Base-by-base conservation (phyloP, 306 rosid genomes). In the Prunus davidiana region DNA sequence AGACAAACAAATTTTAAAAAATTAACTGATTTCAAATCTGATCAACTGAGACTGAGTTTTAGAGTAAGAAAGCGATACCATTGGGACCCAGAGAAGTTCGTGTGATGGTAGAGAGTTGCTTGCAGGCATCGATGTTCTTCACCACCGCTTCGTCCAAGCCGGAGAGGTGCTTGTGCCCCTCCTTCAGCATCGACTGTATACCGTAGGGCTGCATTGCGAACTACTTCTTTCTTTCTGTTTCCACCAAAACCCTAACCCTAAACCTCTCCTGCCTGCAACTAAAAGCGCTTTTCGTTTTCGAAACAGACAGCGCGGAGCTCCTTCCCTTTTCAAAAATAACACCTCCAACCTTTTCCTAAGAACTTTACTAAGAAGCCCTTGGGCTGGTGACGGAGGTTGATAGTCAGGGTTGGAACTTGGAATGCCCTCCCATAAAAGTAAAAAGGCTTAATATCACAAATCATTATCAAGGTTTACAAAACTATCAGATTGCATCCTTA, bases 91-190 rank as follows among this genome's bases (percentile, higher is more conserved):
- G 92, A 57, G 99, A 95, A 43, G 99, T 95, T 47, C 99, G 89
- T 11, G 97, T 92, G 80, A 95, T 95, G 46, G 87, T 76, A 66
- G 99, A 95, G 16, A 95, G 97, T 73, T 95, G 97, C 64, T 89
- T 95, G 97, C 97, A 91, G 74, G 99, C 99, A 1, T 95, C 97
- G 72, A 92, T 92, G 91, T 95, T 95, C 84, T 95, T 92, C 81
- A 90, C 78, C 27, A 95, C 97, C 2, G 97, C 99, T 86, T 95
- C 99, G 56, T 95, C 97, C 64, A 95, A 92, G 52, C 99, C 97
- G 3, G 97, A 89, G 71, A 92, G 80, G 71, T 90, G 96, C 71
- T 88, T 92, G 90, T 92, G 92, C 8, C 97, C 97, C 66, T 95
- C 98, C 82, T 95, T 95, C 15, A 95, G 87, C 98, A 95, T 92